A percentile compares a stretch with the other conserved stretches of the same genome.
phyloP scores from a whole-genome alignment of 768 basidiomycete genomes.

The Psilocybe cubensis region DNA sequence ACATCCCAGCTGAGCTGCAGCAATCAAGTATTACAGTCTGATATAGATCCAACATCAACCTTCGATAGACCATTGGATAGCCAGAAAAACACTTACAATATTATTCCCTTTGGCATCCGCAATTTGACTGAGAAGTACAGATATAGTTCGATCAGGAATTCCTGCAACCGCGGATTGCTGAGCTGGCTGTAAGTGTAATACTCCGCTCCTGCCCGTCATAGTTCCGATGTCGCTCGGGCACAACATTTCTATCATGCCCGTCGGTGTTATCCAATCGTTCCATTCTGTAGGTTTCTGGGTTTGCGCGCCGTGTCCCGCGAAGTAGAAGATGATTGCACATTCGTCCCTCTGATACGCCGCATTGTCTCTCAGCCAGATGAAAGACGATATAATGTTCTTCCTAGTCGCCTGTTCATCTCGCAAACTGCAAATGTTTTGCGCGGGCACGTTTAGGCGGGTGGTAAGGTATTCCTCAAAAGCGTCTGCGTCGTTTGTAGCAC shows the following conservation, averaged over 20 bases:
- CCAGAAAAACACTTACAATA: conserved; percentile 39
- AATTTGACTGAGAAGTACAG: conserved; percentile 36
- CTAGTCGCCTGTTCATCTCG: conserved; percentile 42
- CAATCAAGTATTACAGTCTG: conserved; percentile 50
- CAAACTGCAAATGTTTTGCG: conserved; percentile 37
- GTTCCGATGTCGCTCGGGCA: conserved; percentile 36
- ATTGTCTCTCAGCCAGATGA: conserved; percentile 29
- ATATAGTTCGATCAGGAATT: conserved; percentile 49
- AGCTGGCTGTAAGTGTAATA: background rate
- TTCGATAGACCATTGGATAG: too few relatives aligned
- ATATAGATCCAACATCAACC: background rate
- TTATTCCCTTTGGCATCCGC: conserved; percentile 44
- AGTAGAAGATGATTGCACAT: conserved; percentile 45
- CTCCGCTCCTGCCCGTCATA: background rate
- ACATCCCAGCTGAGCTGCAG: conserved; percentile 44
- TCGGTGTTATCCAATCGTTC: conserved; percentile 28
- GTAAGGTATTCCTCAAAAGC: conserved; percentile 37
- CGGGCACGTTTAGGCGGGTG: conserved; percentile 30
- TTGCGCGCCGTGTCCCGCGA: conserved; percentile 46
- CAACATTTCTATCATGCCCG: conserved; percentile 35
- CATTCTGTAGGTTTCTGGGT: conserved; percentile 32
- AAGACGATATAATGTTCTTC: conserved; percentile 32
- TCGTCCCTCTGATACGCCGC: conserved; percentile 19
- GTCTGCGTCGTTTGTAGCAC: conserved; percentile 44
- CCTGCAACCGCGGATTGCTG: conserved; percentile 25